Evolutionary conservation across 1,284 basidiomycete genomes (phyloP).

Genomic region (Trametes versicolor): DNA sequence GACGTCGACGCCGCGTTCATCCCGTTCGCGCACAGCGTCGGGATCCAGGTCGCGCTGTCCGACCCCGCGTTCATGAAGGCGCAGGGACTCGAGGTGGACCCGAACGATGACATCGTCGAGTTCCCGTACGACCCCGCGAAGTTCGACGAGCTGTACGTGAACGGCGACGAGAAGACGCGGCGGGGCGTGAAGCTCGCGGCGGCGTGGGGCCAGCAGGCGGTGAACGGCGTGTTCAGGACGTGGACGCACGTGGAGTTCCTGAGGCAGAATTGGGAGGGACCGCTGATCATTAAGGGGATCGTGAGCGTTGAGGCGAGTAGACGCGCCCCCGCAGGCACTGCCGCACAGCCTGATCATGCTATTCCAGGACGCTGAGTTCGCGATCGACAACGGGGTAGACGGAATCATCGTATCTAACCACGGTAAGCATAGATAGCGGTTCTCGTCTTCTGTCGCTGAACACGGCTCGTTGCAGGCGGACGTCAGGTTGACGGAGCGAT

Average conservation of each 20-base stretch:
- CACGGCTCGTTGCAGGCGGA: slow-evolving; percentile 57
- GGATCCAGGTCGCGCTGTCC: slow-evolving; percentile 64
- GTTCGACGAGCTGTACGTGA: slow-evolving; percentile 48
- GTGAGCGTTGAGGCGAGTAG: slow-evolving; percentile 46
- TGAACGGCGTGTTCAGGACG: slow-evolving; percentile 63
- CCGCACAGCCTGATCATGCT: neutral
- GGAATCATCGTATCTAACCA: slow-evolving; percentile 88
- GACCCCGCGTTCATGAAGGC: slow-evolving; percentile 78
- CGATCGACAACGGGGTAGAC: slow-evolving; percentile 71
- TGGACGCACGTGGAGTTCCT: slow-evolving; percentile 76
- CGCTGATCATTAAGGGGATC: slow-evolving; percentile 77
- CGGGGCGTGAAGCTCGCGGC: slow-evolving; percentile 55
- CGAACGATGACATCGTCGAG: slow-evolving; percentile 50
- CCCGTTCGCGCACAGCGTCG: slow-evolving; percentile 70
- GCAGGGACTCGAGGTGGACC: slow-evolving; percentile 53
- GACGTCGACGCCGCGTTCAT: slow-evolving; percentile 68
- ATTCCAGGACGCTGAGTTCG: slow-evolving; percentile 72
- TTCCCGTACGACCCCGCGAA: slow-evolving; percentile 68
- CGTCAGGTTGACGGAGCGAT: slow-evolving; percentile 86
- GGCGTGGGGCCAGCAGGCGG: slow-evolving; percentile 66
- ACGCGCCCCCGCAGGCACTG: neutral
- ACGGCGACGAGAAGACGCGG: slow-evolving; percentile 57
- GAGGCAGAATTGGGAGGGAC: slow-evolving; percentile 74
- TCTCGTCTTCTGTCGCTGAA: neutral
- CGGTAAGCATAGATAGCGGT: slow-evolving; percentile 46